Evolutionary conservation across 108 stramenopile genomes (phyloP), one percentile per base, ranked within the genome.

Genomic region (Nitzschia sp.): DNA sequence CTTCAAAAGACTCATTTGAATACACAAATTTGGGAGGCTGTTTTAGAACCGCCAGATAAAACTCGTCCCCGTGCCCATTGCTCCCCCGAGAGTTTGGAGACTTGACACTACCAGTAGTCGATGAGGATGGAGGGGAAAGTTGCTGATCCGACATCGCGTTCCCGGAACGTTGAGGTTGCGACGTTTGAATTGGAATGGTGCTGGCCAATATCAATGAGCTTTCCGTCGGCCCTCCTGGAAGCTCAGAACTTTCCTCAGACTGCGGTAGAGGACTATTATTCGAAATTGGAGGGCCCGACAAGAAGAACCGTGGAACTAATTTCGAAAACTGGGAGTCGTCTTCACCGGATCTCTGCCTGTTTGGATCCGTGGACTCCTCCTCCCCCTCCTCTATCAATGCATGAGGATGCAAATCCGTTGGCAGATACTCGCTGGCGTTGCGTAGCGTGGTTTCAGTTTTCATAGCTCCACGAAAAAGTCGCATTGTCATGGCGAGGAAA

Each of bases 1-100:
- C 59, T 41, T 79, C 71, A 46, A 86, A 83, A 38, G 63, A 65
- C 62, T 83, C 82, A 38, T 81, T 71, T 30, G 71, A 56, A 58
- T 80, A 82, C 6, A 81, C 72, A 46, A 70, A 71, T 53, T 32
- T 50, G 2, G 82, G 85, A 47, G 85, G 81, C 46, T 83, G 77
- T 53, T 58, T 69, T 23, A 54, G 65, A 45, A 84, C 47, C 0
- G 71, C 53, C 4, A 83, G 48, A 47, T 56, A 55, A 3, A 57
- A 35, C 23, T 63, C 71, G 33, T 57, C 59, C 2, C 48, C 34
- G 35, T 47, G 65, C 1, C 59, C 36, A 32, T 45, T 38, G 28
- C 27, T 57, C 30, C 45, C 64, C 9, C 73, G 57, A 16, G 73
- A 66, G 36, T 34, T 25, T 1, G 50, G 64, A 53, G 65, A 61